Evolutionary conservation across 2,329 filamentous ascomycete species (phyloP), one percentile per base, ranked within the genome.

Genomic region (Xylariaceae sp.): DNA sequence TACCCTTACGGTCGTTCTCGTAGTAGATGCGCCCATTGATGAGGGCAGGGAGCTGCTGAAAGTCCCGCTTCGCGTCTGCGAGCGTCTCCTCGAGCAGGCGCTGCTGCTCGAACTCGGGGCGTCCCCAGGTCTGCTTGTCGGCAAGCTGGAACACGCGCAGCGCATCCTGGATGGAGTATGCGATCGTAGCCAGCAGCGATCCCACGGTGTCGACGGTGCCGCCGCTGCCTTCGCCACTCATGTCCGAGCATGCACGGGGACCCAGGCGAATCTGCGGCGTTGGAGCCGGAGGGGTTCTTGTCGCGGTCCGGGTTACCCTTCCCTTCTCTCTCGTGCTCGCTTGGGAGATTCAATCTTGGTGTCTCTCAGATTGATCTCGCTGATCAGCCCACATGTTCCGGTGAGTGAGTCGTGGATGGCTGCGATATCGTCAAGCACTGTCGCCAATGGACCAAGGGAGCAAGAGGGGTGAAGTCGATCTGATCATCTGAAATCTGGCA

Each of bases 41-140:
- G 49, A 85, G 74, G 51, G 76, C 75, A 18, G 78, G 77, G 60
- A 86, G 74, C 67, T 82, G 78, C 72, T 85, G 82, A 64, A 85
- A 86, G 72, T 86, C 82, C 70, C 77, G 78, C 72, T 80, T 82
- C 58, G 83, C 83, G 65, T 84, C 81, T 68, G 84, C 81, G 55
- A 86, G 75, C n/a, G 78, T 75, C 42, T 77, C 74, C 66, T 84
- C 79, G 56, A 86, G 74, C 53, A 80, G 78, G 58, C 77, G 79
- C 59, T 80, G 71, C 73, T 85, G 83, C 68, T 85, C 82, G 68
- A 82, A 79, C 74, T 85, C 82, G 75, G 84, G 82, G 18, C 76
- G 74, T 0, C 78, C 80, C 83, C 83, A 85, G 62, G 80, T 78
- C 50, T 77, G 77, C 72, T 84, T 84, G 71, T 85, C 82, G 66